Percentiles rank a stretch among this genome's conserved stretches.
These are phyloP conservation scores for Ustilago loliicola DNA, from an alignment of 1,284 basidiomycete species.

Conservation along the genomic window DNA sequence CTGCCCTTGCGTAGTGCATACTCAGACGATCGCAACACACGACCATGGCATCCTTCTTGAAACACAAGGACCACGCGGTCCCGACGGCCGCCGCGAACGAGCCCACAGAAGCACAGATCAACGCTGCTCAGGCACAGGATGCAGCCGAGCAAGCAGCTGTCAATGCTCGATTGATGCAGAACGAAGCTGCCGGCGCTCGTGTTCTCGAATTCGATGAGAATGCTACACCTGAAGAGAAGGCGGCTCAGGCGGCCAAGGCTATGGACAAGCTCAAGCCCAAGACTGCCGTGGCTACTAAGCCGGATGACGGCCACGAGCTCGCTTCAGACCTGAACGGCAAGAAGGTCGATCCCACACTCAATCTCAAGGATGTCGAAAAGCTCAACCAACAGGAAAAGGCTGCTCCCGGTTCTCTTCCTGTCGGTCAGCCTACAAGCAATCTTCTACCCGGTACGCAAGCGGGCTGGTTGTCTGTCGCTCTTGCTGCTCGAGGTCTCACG, in stretches of 20 bases:
- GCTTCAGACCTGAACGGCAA: constrained; percentile 59
- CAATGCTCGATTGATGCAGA: constrained; percentile 36
- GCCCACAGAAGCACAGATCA: constrained; percentile 41
- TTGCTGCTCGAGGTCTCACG: constrained; percentile 43
- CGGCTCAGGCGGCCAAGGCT: constrained; percentile 54
- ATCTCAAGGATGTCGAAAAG: constrained; percentile 59
- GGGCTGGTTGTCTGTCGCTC: constrained; percentile 61
- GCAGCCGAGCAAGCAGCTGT: constrained; percentile 46
- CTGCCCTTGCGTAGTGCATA: neutral
- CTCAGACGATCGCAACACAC: neutral
- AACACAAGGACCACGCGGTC: constrained; percentile 44
- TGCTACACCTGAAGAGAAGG: constrained; percentile 65
- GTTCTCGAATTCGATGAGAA: constrained; percentile 64
- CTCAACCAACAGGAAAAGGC: constrained; percentile 55
- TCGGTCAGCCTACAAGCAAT: constrained; percentile 49
- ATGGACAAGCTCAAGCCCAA: constrained; percentile 55
- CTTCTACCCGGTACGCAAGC: constrained; percentile 57
- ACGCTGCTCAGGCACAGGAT: constrained; percentile 43
- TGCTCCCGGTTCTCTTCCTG: constrained; percentile 57
- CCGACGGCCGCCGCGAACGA: constrained; percentile 14
- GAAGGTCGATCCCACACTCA: constrained; percentile 61
- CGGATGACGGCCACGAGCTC: constrained; percentile 38
- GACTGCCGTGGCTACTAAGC: constrained; percentile 30
- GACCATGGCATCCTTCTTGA: constrained; percentile 39
- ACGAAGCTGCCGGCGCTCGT: constrained; percentile 59